Evolutionary conservation across 495 filamentous ascomycete species (phyloP), one percentile per base, ranked within the genome.

Genomic region (Penicillium pulvis): DNA sequence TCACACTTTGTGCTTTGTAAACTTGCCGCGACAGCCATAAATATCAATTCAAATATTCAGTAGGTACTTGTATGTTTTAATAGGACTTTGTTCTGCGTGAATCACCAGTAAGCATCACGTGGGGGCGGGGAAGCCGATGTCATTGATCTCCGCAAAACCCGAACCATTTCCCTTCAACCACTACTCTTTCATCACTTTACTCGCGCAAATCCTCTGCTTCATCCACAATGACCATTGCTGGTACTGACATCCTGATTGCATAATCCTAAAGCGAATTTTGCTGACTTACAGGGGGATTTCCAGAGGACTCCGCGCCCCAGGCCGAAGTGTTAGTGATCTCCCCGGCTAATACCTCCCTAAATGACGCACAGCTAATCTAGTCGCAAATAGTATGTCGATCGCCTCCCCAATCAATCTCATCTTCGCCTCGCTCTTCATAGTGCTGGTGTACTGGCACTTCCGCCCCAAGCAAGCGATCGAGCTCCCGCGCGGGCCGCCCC

Each of bases 351-450:
- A 20, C 19, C 53, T 30, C 17, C 43, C 42, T 8, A 23, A 53
- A 46, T 39, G 24, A 24, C 52, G 48, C 17, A 28, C 8, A 51
- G 30, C 53, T 60, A 49, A 50, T 30, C 23, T 48, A 53, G 16
- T 30, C 51, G 4, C 14, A 6, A 51, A 7, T 68, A 86, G 83
- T 54, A 79, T 82, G 69, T 76, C 83, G 19, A 77, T 95, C 65
- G 78, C 86, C 58, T 87, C 91, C 3, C 91, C 91, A 3, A 86
- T 94, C 62, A 96, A 95, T 75, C 68, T 89, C 31, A 79, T 93
- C 62, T 85, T 96, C 56, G 66, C 90, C 64, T 81, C 82, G 51
- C 77, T 92, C 55, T 83, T 91, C 65, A 63, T 87, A 53, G 82
- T 90, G 70, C 79, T 91, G 19, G 70, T 87, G 56, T 94, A 91